Evolutionary conservation across 1,284 basidiomycete species (phyloP).

Genomic region (Fistulinella cinereoalba): DNA sequence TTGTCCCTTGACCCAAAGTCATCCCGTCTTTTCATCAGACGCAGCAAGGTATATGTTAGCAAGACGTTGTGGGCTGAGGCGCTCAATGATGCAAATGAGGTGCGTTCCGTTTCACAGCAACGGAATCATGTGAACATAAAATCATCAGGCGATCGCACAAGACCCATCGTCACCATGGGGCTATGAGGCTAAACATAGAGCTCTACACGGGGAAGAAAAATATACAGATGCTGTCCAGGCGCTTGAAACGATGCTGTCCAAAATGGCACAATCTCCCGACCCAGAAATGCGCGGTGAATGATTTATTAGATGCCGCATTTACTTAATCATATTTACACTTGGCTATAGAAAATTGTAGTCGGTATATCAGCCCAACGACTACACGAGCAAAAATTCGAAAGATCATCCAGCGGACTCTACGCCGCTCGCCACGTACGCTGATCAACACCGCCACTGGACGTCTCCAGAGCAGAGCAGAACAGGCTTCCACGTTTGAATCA

Average conservation of each 20-base stretch:
- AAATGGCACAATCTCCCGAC: constrained; percentile 1
- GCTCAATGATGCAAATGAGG: constrained; percentile 10
- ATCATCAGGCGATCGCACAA: constrained; percentile 1
- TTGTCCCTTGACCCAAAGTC: neutral
- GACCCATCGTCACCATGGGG: constrained; percentile 3
- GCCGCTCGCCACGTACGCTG: neutral
- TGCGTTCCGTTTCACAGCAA: neutral
- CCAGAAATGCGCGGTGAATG: constrained; percentile 1
- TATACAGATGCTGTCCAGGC: neutral
- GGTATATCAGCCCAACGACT: neutral
- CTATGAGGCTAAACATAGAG: constrained; percentile 7
- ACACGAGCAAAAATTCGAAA: constrained; percentile 6
- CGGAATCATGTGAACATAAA: neutral
- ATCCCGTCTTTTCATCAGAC: constrained; percentile 1
- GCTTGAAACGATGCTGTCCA: constrained; percentile 2
- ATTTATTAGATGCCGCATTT: neutral
- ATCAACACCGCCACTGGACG: constrained; percentile 2
- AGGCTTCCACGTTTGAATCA: constrained; percentile 1
- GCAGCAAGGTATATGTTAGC: constrained; percentile 1
- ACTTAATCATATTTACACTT: neutral
- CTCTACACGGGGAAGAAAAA: neutral
- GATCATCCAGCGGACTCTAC: neutral
- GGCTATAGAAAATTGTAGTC: neutral
- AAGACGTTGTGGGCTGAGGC: constrained; percentile 2
- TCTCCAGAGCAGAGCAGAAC: constrained; percentile 3